phyloP scores from a whole-genome alignment of 2,329 filamentous ascomycete genomes.

The Ophiocordyceps robertsii region DNA sequence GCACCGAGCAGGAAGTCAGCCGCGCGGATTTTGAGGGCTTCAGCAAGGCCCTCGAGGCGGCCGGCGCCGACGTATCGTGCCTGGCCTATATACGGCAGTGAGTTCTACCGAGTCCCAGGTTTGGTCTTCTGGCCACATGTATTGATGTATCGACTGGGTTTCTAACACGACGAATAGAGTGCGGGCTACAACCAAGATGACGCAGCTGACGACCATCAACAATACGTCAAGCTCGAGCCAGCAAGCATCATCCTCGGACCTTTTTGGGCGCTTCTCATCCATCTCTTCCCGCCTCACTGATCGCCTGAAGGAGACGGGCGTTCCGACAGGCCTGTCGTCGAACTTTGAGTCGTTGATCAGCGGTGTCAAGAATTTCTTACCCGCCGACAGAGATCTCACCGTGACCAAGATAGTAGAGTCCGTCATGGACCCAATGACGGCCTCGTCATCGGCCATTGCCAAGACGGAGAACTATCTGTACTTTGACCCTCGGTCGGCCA shows the following conservation, averaged over 20 bases:
- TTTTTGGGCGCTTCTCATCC: conserved; percentile 87
- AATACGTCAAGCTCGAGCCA: conserved; percentile 46
- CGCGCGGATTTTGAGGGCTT: conserved; percentile 75
- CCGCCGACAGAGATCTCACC: conserved; percentile 86
- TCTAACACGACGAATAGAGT: conserved; percentile 37
- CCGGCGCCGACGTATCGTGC: conserved; percentile 63
- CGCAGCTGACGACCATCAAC: conserved; percentile 87
- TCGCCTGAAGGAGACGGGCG: conserved; percentile 78
- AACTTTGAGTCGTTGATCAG: conserved; percentile 93
- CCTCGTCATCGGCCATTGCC: conserved; percentile 80
- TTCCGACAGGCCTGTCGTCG: conserved; percentile 52
- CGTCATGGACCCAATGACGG: conserved; percentile 88
- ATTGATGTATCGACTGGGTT: conserved; percentile 6
- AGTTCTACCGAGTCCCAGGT: conserved; percentile 16
- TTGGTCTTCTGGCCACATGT: background rate
- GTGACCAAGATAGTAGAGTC: conserved; percentile 97
- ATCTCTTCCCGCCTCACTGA: conserved; percentile 88
- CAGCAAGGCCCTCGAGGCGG: conserved; percentile 65
- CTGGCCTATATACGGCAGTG: conserved; percentile 79
- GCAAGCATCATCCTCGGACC: conserved; percentile 50
- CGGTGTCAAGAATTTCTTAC: conserved; percentile 96
- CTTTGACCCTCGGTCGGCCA: conserved; percentile 88
- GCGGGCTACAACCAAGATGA: conserved; percentile 92
- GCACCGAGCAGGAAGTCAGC: conserved; percentile 77
- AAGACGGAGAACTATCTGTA: conserved; percentile 97